These are phyloP conservation scores for Fusarium brachygibbosum DNA, from an alignment of 2,329 filamentous ascomycete genomes.

Conservation along the genomic window DNA sequence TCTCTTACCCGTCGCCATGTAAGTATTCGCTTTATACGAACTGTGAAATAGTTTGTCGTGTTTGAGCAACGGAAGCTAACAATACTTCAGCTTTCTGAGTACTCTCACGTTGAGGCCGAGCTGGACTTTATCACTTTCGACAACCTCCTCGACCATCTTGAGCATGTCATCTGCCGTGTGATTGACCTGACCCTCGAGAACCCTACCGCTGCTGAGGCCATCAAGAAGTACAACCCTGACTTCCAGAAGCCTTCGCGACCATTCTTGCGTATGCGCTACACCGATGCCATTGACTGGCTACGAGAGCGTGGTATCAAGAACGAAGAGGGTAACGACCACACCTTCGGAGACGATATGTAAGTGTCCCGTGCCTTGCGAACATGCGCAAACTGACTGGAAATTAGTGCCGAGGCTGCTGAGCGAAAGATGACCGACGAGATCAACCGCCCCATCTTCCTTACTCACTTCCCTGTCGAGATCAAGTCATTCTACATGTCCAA, in stretches of 20 bases:
- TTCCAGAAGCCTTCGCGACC: slow-evolving; percentile 86
- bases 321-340: slow-evolving; percentile 90
- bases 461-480: slow-evolving; percentile 96
- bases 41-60: neutral
- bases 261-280: slow-evolving; percentile 95
- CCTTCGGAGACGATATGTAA: slow-evolving; percentile 92
- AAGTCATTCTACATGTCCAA: slow-evolving; percentile 99
- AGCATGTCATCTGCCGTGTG: slow-evolving; percentile 88
- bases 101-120: slow-evolving; percentile 96
- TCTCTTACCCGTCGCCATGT: slow-evolving; percentile 89
- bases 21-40: slow-evolving; percentile 9
- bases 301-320: slow-evolving; percentile 90
- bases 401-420: slow-evolving; percentile 88
- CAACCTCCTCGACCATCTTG: slow-evolving; percentile 88
- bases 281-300: slow-evolving; percentile 95
- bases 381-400: slow-evolving; percentile 1
- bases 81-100: slow-evolving; percentile 76
- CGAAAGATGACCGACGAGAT: slow-evolving; percentile 97
- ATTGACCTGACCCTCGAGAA: slow-evolving; percentile 83
- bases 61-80: neutral
- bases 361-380: neutral
- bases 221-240: slow-evolving; percentile 90
- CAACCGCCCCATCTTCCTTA: slow-evolving; percentile 94
- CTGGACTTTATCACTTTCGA: slow-evolving; percentile 95
- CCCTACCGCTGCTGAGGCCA: slow-evolving; percentile 76